Base-by-base conservation (phyloP, 2,329 filamentous ascomycete genomes). In the Diaporthe vaccinii region DNA sequence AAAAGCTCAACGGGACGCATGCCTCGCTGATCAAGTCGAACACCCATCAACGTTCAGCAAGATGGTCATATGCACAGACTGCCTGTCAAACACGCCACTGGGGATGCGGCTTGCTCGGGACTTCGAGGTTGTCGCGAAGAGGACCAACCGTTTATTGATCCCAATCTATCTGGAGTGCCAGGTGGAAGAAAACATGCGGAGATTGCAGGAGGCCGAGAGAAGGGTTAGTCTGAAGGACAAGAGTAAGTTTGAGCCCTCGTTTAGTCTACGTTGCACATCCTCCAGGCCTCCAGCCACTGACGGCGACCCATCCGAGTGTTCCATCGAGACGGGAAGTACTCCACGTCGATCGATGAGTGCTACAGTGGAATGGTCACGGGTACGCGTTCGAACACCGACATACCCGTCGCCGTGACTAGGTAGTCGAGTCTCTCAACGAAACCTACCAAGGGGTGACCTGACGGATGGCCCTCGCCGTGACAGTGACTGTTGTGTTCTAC, bases 51-150 rank as follows among this genome's bases (percentile, higher is more conserved):
- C 80, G 31, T 41, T 73, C 17, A 17, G 70, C 44, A 79, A 79
- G 69, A 72, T 80, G 36, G 76, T 80, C 68, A 78, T 83, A 65
- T 79, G 83, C 51, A 81, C 81, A 15, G 78, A 81, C 76, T 82
- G 78, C 77, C 77, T 78, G 10, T 77, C 80, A 41, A 79, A 80
- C 73, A 80, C 79, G 9, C 75, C 73, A 2, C 58, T 67, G 20
- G 82, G 81, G 8, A 78, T 77, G 1, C 73, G 74, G 15, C 72
- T 77, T 7, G 78, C 81, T 2, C 76, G 46, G 25, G 78, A 78
- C 7, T 81, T 82, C 12, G 79, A 78, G 41, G 57, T 74, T 9
- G 80, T 81, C 2, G 81, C 82, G 0, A 46, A 69, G 7, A 74
- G 74, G 10, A 77, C 79, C 14, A 79, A 79, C 9, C 78, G 82